A percentile compares a stretch with the other conserved stretches of the same genome.
Evolutionary conservation across 2,329 filamentous ascomycete species (phyloP).

Genomic region (Lachnellula subtilissima): DNA sequence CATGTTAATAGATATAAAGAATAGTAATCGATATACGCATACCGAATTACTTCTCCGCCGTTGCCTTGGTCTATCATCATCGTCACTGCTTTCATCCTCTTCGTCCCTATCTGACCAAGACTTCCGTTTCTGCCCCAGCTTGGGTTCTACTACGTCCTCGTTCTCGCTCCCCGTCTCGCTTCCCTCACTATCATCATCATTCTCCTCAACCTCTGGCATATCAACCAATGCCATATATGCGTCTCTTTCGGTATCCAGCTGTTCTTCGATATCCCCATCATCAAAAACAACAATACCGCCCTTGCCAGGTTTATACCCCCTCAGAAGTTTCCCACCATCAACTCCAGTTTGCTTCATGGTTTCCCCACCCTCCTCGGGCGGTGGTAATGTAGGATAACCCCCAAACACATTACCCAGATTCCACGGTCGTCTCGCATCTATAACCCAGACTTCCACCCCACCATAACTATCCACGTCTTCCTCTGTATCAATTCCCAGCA

Average conservation of each 20-base stretch:
- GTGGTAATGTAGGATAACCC: constrained; percentile 50
- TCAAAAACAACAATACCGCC: constrained; percentile 94
- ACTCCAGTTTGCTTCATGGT: constrained; percentile 54
- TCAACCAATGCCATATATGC: constrained; percentile 82
- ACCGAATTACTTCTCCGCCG: constrained; percentile 85
- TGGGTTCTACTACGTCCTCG: constrained; percentile 53
- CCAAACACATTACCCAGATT: constrained; percentile 93
- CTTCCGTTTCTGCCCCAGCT: constrained; percentile 67
- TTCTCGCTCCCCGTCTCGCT: constrained; percentile 50
- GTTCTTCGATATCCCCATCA: constrained; percentile 89
- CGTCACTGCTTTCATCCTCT: constrained; percentile 61
- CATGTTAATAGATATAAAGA: constrained; percentile 13
- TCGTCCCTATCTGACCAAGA: constrained; percentile 69
- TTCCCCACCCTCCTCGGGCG: constrained; percentile 40
- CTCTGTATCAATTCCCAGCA: constrained; percentile 69
- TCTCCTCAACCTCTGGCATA: constrained; percentile 77
- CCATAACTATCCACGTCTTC: constrained; percentile 63
- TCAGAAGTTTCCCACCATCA: constrained; percentile 65
- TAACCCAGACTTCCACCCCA: constrained; percentile 91
- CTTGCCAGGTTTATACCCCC: constrained; percentile 68
- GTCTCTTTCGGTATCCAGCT: constrained; percentile 66
- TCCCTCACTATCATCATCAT: constrained; percentile 48
- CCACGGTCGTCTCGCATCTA: constrained; percentile 90
- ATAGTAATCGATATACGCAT: constrained; percentile 32
- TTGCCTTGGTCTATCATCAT: constrained; percentile 71